Conservation (phyloP, 129 eudicot species). For the Centella asiatica region DNA sequence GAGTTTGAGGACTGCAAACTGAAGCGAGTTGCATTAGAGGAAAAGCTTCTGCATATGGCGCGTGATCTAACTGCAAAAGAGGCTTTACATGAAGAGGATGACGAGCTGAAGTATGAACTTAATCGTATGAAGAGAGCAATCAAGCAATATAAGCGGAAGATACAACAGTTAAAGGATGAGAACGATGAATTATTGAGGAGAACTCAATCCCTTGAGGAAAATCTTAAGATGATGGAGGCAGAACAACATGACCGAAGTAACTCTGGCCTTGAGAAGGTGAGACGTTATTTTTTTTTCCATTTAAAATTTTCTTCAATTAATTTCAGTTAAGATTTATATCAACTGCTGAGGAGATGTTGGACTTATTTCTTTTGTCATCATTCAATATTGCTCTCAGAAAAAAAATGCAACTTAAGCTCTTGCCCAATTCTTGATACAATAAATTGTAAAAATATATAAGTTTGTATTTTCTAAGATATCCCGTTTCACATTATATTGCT, state of each 20-base stretch:
- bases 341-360: neutral
- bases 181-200: constrained; percentile 50
- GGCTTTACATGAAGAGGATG: constrained; percentile 21
- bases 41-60: constrained; percentile 47
- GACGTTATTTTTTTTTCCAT: constrained; percentile 3
- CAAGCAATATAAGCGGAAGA: constrained; percentile 45
- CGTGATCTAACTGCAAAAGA: constrained; percentile 34
- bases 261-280: constrained; percentile 35
- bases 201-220: constrained; percentile 42
- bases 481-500: neutral
- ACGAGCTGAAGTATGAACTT: constrained; percentile 45
- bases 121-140: constrained; percentile 43
- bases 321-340: neutral
- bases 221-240: constrained; percentile 31
- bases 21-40: constrained; percentile 33
- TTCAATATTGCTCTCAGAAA: neutral
- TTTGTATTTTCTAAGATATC: neutral
- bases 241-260: constrained; percentile 23
- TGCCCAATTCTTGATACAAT: neutral
- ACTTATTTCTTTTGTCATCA: neutral
- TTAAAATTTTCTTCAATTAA: neutral
- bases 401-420: neutral
- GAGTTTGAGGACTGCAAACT: constrained; percentile 52
- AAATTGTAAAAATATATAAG: neutral
- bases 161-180: constrained; percentile 58